phyloP scores from a whole-genome alignment of 1,284 basidiomycete species.

The Apiotrichum veenhuisii region DNA sequence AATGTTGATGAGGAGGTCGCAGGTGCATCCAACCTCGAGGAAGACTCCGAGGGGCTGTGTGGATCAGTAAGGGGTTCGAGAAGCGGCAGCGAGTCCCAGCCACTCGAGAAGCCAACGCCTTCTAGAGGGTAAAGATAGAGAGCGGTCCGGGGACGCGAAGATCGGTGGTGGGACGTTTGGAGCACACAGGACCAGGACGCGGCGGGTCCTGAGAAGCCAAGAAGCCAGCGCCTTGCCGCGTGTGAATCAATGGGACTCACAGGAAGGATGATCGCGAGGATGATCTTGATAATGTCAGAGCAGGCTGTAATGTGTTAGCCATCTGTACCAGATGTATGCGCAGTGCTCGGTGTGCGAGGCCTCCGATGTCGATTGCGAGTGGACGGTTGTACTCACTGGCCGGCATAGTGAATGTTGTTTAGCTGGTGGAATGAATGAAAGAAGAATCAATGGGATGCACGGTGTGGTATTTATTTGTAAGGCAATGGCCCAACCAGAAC shows the following conservation, averaged over 20 bases:
- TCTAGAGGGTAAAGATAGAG: neutral
- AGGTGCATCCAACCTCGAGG: conserved; percentile 44
- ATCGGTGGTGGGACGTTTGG: no score
- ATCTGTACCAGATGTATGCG: no score
- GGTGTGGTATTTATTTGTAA: no score
- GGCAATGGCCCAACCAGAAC: no score
- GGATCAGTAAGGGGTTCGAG: neutral
- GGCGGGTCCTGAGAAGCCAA: no score
- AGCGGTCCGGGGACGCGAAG: neutral
- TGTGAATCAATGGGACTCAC: conserved; percentile 18
- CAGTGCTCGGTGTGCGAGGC: neutral
- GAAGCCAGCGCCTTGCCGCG: no score
- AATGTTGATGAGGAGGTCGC: conserved; percentile 43
- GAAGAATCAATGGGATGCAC: no score
- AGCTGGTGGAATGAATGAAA: no score
- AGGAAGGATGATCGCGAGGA: conserved; percentile 39
- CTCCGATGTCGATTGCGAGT: no score
- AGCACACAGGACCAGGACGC: no score
- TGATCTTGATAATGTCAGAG: conserved; percentile 42
- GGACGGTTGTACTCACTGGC: neutral
- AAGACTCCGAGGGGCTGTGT: conserved; percentile 44
- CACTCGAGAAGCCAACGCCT: no score
- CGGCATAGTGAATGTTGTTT: neutral
- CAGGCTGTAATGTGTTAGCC: conserved; percentile 20
- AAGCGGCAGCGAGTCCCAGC: no score